Evolutionary conservation across 1,284 basidiomycete species (phyloP), one percentile per base, ranked within the genome.

Genomic region (Austroboletus olivaceoglutinosus): DNA sequence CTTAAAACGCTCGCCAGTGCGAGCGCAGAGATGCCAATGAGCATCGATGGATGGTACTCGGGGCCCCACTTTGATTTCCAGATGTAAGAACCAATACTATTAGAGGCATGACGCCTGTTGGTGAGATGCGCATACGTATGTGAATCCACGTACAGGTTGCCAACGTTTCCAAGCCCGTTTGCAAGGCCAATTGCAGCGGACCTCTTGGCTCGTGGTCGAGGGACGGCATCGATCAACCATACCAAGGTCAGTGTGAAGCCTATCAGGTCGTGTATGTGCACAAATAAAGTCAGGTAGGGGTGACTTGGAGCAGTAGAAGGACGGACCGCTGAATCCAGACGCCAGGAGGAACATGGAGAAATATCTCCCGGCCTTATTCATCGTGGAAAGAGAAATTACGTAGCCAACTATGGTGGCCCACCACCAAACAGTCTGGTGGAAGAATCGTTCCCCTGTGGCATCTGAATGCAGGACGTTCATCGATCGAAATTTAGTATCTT

Each of bases 311-410:
- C 22, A 21, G 37, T 12, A 36, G 21, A 22, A 27, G 23, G 16
- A 65, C 77, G 38, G 44, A 78, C 82, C 82, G 5, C 70, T 71
- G 57, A 80, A 81, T 43, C 82, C 82, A 45, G 63, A 65, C 0
- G 83, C 76, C 82, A 86, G 83, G 27, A 85, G 70, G 69, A 87
- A 88, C 63, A 88, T 68, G 1, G 80, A 75, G 34, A 89, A 70
- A 58, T 89, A 88, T 47, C 85, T 76, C 3, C 73, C 81, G 1
- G 69, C 77, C 7, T 74, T 73, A 6, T 70, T 72, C 68, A 76
- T 75, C 0, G 85, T 85, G 2, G 75, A 76, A 19, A 84, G 64
- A 6, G 76, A 78, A 50, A 87, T 83, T 54, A 86, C 80, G 57
- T 80, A 87, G 0, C 81, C 86, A 9, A 85, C 36, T 6, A 85